phyloP scores from a whole-genome alignment of 352 stramenopile genomes.

The Phytophthora pluvialis region DNA sequence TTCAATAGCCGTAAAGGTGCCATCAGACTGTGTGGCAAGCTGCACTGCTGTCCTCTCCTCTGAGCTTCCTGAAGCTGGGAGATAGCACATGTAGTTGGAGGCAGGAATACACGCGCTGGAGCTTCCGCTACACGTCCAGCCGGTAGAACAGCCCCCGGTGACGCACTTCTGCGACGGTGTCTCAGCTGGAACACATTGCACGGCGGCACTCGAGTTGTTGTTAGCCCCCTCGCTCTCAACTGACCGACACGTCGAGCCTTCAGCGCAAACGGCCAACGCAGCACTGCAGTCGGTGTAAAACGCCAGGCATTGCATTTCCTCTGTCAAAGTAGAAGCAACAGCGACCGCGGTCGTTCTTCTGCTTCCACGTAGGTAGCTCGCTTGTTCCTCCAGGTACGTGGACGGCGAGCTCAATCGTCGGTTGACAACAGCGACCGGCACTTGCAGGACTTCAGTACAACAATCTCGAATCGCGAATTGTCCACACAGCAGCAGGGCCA shows the following conservation, averaged over 20 bases:
- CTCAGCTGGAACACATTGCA: slow-evolving; percentile 32
- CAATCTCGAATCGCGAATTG: slow-evolving; percentile 54
- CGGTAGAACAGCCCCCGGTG: slow-evolving; percentile 32
- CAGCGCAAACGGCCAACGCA: slow-evolving; percentile 34
- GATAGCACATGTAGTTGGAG: slow-evolving; percentile 48
- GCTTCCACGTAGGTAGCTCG: slow-evolving; percentile 12
- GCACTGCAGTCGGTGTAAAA: slow-evolving; percentile 38
- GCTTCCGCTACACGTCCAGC: slow-evolving; percentile 39
- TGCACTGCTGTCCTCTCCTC: slow-evolving; percentile 20
- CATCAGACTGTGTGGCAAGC: slow-evolving; percentile 35
- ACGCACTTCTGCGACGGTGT: slow-evolving; percentile 9
- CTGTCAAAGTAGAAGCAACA: neutral
- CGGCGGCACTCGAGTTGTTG: neutral
- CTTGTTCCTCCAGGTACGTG: too few relatives aligned
- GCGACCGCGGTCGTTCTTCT: slow-evolving; percentile 16
- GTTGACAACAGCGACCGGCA: slow-evolving; percentile 23
- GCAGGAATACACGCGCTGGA: slow-evolving; percentile 32
- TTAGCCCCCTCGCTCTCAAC: neutral
- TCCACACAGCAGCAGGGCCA: slow-evolving; percentile 45
- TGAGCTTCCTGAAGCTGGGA: slow-evolving; percentile 9
- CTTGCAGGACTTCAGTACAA: slow-evolving; percentile 38
- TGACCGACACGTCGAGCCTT: slow-evolving; percentile 41
- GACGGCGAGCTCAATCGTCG: slow-evolving; percentile 27
- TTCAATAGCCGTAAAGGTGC: slow-evolving; percentile 35
- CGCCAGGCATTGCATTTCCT: slow-evolving; percentile 21